Evolutionary conservation across 2,329 filamentous ascomycete genomes (phyloP).

Genomic region (Ascosphaera aggregata): DNA sequence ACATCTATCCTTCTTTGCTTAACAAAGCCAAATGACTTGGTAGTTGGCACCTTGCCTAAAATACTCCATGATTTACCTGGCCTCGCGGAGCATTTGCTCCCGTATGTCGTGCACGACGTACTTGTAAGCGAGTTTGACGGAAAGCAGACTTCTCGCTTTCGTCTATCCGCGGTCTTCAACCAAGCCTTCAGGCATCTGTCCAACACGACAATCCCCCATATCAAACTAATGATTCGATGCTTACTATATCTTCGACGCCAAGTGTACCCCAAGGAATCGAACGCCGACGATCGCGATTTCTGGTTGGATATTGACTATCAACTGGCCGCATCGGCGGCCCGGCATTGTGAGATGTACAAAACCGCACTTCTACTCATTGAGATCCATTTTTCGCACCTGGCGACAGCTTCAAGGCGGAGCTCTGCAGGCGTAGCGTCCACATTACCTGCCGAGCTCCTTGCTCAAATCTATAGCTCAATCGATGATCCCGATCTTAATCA

Average conservation of each 20-base stretch:
- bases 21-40: slow-evolving; percentile 35
- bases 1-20: slow-evolving; percentile 29
- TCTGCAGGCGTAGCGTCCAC: slow-evolving; percentile 29
- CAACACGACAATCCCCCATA: slow-evolving; percentile 31
- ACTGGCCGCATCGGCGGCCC: slow-evolving; percentile 46
- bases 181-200: slow-evolving; percentile 32
- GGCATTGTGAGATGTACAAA: slow-evolving; percentile 63
- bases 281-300: slow-evolving; percentile 50
- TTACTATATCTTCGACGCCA: slow-evolving; percentile 80
- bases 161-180: slow-evolving; percentile 41
- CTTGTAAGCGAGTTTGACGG: slow-evolving; percentile 44
- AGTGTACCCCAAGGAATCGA: slow-evolving; percentile 47
- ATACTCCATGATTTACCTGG: slow-evolving; percentile 41
- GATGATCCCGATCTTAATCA: slow-evolving; percentile 96
- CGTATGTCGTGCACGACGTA: slow-evolving; percentile 66
- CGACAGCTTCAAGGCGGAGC: slow-evolving; percentile 40
- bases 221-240: slow-evolving; percentile 50
- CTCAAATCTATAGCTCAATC: slow-evolving; percentile 72
- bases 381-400: slow-evolving; percentile 34
- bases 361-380: slow-evolving; percentile 69
- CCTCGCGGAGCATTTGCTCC: slow-evolving; percentile 53
- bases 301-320: slow-evolving; percentile 75
- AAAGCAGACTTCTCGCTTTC: slow-evolving; percentile 33
- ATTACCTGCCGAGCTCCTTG: slow-evolving; percentile 43
- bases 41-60: slow-evolving; percentile 44